Base-by-base conservation (phyloP, 805 yeast species). In the Suhomyces kilbournensis region DNA sequence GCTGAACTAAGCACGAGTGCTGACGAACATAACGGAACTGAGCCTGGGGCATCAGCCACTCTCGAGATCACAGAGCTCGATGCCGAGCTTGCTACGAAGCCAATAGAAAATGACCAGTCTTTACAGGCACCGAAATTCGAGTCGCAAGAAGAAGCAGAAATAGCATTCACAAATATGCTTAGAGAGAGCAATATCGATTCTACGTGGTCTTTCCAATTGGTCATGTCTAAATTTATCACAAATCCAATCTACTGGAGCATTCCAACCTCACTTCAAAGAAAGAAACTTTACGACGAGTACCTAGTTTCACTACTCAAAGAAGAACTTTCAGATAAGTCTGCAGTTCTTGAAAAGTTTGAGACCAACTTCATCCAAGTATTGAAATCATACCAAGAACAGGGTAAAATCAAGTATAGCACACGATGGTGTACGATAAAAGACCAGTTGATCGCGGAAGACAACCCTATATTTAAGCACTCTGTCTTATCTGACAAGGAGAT, bases 231-330 rank as follows among this genome's bases (percentile, higher is more conserved):
- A 15, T 80, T 86, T 52, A 76, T 86, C 15, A 64, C 61, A 3
- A 84, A 86, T 56, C 81, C 85, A 1, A 71, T 84, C 14, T 91
- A 88, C 61, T 88, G 93, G 92, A 67, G 75, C 5, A 67, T 89
- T 2, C 69, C 74, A 4, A 88, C 86, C 61, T 78, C 96, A 0
- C 60, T 85, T 15, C 70, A 75, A 56, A 78, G 92, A 50, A 82
- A 83, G 58, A 71, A 71, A 23, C 64, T 82, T 22, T 90, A 85
- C 67, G 94, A 90, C 49, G 82, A 82, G 35, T 88, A 80, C 61
- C 67, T 87, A 30, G 64, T 69, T 14, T 56, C 61, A 6, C 72
- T 61, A 49, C 60, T 69, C 50, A 79, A 52, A 76, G 78, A 59
- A 68, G 86, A 85, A 57, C 64, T 84, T 26, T 62, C 78, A 46